A percentile compares a stretch with the other conserved stretches of the same genome.
phyloP scores from a whole-genome alignment of 257 asterid species.

The Scutellaria baicalensis region DNA sequence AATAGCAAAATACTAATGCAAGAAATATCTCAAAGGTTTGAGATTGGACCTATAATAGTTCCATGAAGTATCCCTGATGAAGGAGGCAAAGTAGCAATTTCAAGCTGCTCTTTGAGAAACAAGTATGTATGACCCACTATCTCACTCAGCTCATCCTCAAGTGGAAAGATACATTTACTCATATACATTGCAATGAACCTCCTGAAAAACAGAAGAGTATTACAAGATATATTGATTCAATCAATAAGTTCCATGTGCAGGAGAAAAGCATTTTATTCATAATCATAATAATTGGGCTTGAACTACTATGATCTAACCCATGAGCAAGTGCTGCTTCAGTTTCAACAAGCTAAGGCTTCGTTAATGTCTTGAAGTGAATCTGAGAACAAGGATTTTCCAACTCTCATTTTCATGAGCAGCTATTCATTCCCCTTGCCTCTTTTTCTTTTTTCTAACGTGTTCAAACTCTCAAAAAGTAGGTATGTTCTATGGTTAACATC shows the following conservation, averaged over 20 bases:
- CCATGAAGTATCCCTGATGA: slow-evolving; percentile 75
- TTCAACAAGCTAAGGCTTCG: background rate
- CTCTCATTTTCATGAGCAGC: background rate
- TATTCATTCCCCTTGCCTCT: background rate
- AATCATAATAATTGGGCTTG: background rate
- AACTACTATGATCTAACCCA: background rate
- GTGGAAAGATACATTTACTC: slow-evolving; percentile 40
- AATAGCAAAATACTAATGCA: background rate
- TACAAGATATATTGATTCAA: slow-evolving; percentile 1
- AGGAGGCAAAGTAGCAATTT: slow-evolving; percentile 57
- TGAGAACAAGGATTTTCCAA: background rate
- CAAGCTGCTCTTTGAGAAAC: slow-evolving; percentile 76
- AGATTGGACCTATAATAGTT: slow-evolving; percentile 57
- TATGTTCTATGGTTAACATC: background rate
- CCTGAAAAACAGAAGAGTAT: slow-evolving; percentile 37
- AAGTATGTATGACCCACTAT: slow-evolving; percentile 72
- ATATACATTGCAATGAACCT: slow-evolving; percentile 55
- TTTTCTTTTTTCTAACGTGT: background rate
- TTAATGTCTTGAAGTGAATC: background rate
- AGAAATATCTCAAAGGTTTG: slow-evolving; percentile 8
- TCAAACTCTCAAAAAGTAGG: background rate
- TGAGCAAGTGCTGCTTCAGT: background rate
- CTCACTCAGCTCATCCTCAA: slow-evolving; percentile 56
- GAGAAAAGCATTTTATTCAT: background rate
- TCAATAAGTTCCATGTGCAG: background rate